Conservation (phyloP, 768 basidiomycete species). For the Mycena latifolia region DNA sequence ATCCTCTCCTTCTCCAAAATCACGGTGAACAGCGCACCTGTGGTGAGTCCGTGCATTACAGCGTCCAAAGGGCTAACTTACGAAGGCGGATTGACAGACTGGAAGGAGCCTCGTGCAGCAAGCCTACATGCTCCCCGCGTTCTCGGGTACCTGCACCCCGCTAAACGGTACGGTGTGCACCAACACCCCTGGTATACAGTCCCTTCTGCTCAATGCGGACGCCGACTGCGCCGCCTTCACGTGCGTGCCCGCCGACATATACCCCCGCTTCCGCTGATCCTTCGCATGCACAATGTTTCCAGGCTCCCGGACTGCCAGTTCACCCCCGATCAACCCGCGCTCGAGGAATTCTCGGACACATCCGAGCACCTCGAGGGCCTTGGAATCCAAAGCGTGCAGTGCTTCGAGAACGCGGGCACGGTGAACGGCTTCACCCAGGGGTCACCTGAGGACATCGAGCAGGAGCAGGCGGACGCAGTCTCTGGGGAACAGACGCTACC, state of each 20-base stretch:
- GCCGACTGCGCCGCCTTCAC: constrained; percentile 11
- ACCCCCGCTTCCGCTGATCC: neutral
- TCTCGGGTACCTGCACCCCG: constrained; percentile 11
- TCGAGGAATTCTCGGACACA: constrained; percentile 8
- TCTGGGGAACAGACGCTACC: too few relatives aligned
- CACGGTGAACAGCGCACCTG: constrained; percentile 1
- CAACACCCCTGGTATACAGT: constrained; percentile 14
- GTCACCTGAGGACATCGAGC: too few relatives aligned
- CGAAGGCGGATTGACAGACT: neutral
- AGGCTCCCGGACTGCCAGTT: constrained; percentile 5
- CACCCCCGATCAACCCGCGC: neutral
- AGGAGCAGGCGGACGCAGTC: too few relatives aligned
- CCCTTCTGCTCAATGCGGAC: constrained; percentile 9
- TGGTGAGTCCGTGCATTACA: neutral
- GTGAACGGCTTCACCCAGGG: constrained; percentile 19
- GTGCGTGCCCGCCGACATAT: constrained; percentile 4
- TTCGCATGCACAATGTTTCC: neutral
- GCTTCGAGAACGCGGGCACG: constrained; percentile 1
- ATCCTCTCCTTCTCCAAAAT: too few relatives aligned
- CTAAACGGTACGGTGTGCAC: constrained; percentile 7
- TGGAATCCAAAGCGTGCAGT: constrained; percentile 11
- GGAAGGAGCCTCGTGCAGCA: neutral
- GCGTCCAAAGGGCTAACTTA: neutral
- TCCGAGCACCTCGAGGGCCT: neutral
- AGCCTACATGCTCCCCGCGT: constrained; percentile 1